Conservation (phyloP, 75 land plant genomes). For the Pseudotsuga menziesii region DNA sequence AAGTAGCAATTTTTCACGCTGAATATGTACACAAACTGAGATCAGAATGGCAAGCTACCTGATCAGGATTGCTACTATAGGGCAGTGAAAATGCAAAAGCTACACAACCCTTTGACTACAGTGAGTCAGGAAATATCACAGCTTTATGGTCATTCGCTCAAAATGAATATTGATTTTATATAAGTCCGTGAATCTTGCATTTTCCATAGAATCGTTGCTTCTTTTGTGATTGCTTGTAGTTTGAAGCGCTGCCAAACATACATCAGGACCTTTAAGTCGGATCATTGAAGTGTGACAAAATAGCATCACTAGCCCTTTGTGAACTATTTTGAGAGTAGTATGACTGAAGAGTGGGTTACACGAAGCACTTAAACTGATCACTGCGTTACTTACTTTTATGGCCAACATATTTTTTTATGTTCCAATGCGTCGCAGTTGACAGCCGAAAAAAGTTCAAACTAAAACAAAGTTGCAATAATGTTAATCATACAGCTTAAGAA, state of each 20-base stretch:
- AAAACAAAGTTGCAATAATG: background rate
- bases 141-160: constrained; percentile 6
- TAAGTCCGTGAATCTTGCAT: constrained; percentile 6
- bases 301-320: too few relatives aligned
- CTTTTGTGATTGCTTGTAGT: constrained; percentile 6
- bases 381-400: background rate
- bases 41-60: background rate
- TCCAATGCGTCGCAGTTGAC: background rate
- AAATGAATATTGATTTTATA: constrained; percentile 2
- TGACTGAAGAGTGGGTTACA: background rate
- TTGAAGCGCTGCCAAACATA: constrained; percentile 8
- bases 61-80: background rate
- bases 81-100: constrained; percentile 6
- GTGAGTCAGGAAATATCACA: background rate
- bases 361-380: background rate
- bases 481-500: background rate
- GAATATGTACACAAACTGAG: constrained; percentile 6
- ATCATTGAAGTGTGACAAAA: too few relatives aligned
- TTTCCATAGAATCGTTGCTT: constrained; percentile 1
- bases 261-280: background rate
- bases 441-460: background rate
- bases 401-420: background rate
- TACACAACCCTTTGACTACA: constrained; percentile 5
- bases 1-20: constrained; percentile 5
- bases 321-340: background rate